Evolutionary conservation across 2,329 filamentous ascomycete genomes (phyloP).

Genomic region (Tolypocladium nubicola): DNA sequence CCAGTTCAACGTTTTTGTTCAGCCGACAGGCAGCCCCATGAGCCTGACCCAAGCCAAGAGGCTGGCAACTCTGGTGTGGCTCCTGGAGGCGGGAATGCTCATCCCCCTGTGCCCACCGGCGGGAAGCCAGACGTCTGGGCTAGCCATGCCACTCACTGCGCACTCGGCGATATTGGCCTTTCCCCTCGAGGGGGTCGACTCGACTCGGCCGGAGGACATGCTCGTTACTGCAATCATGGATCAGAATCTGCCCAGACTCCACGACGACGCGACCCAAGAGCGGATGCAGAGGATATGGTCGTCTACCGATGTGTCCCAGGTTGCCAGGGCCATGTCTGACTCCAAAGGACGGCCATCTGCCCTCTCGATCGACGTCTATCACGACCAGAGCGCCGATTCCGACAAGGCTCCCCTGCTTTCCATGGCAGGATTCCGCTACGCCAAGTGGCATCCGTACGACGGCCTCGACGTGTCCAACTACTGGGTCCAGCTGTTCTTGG

Average conservation of each 20-base stretch:
- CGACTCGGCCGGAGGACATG: not conserved
- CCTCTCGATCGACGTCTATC: not conserved
- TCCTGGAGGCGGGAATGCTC: conserved; percentile 6
- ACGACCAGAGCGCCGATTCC: not conserved
- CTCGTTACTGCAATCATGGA: conserved; percentile 1
- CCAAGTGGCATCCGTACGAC: conserved; percentile 7
- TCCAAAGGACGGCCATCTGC: not conserved
- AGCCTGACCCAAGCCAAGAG: conserved; percentile 4
- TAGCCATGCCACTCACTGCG: not conserved
- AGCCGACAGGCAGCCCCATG: not conserved
- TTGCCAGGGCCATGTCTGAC: not conserved
- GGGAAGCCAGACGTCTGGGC: not conserved
- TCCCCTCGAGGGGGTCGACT: not conserved
- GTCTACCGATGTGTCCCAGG: not conserved
- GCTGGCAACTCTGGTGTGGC: conserved; percentile 6
- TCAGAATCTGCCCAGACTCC: conserved; percentile 2
- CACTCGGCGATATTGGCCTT: not conserved
- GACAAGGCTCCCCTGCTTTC: not conserved
- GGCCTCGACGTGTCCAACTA: conserved; percentile 3
- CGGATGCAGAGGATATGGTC: conserved; percentile 3
- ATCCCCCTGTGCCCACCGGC: not conserved
- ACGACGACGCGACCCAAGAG: not conserved
- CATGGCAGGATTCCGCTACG: conserved; percentile 5
- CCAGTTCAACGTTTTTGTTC: conserved; percentile 7
- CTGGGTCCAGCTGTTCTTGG: conserved; percentile 3